Evolutionary conservation across 352 stramenopile genomes (phyloP).

Genomic region (Salisapilia sapeloensis): DNA sequence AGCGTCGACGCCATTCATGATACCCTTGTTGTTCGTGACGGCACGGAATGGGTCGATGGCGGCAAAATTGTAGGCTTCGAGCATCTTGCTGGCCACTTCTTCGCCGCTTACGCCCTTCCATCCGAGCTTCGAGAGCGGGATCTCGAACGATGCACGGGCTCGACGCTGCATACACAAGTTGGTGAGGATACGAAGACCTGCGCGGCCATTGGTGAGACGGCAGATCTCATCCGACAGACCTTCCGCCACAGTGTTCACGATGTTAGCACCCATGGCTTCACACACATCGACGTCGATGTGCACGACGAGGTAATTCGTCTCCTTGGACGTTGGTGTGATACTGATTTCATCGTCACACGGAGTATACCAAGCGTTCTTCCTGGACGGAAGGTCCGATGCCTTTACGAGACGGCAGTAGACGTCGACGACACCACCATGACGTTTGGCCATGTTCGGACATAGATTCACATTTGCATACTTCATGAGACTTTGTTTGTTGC

Average conservation of each 20-base stretch:
- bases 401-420: conserved; percentile 72
- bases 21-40: conserved; percentile 82
- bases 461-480: conserved; percentile 57
- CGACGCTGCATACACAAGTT: conserved; percentile 78
- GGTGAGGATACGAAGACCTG: conserved; percentile 75
- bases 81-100: conserved; percentile 51
- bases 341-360: conserved; percentile 29
- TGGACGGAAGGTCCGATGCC: too few relatives aligned
- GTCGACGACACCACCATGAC: conserved; percentile 55
- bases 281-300: conserved; percentile 80
- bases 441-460: conserved; percentile 76
- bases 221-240: conserved; percentile 58
- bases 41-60: conserved; percentile 66
- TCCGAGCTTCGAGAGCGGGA: conserved; percentile 50
- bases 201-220: conserved; percentile 34
- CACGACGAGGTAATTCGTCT: conserved; percentile 45
- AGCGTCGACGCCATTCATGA: conserved; percentile 79
- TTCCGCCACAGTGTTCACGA: conserved; percentile 79
- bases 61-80: conserved; percentile 78
- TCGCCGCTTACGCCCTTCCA: conserved; percentile 69
- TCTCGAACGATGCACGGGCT: conserved; percentile 45
- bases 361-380: conserved; percentile 41
- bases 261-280: conserved; percentile 81
- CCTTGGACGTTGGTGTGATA: conserved; percentile 13
- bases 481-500: conserved; percentile 35